Evolutionary conservation across 1,284 basidiomycete species (phyloP), one percentile per base, ranked within the genome.

Genomic region (Prillingera fragicola): DNA sequence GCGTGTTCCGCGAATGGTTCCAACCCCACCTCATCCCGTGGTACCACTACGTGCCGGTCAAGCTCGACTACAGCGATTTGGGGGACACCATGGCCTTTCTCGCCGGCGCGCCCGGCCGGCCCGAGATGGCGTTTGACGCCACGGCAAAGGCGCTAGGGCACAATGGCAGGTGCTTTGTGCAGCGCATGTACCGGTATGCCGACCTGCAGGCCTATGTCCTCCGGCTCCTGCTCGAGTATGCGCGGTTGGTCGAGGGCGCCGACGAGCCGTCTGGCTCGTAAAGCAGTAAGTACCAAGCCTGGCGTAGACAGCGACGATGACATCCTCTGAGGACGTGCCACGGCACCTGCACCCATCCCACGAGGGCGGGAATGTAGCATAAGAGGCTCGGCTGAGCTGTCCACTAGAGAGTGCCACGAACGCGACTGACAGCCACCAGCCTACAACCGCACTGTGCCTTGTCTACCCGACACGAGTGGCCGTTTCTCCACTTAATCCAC

Each of bases 1-100:
- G 80, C 0, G 72, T 79, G 26, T 83, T 80, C 53, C 80, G 79
- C 0, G 81, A 83, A 64, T 83, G 80, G 81, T 81, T 50, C 39
- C 38, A 52, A 24, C 54, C 51, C 19, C 27, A 54, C 22, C 45
- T 65, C 12, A 57, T 63, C 41, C 66, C 67, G 6, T 71, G 69
- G 69, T 70, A 69, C 56, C 62, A 62, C 53, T 71, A 70, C 42
- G 59, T 71, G 17, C 67, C 68, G 6, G 51, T 65, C 35, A 63
- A 66, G 41, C 54, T 71, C 27, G 69, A 71, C 49, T 71, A 65
- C 44, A 60, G 62, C 23, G 70, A 72, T 47, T 45, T 72, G 22
- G 50, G 59, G 8, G 61, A 65, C 38, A 72, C 70, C 46, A 55
- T 72, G 38, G 59, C 64, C 13, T 72, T 72, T 50, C 67, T 71